A percentile compares a stretch with the other conserved stretches of the same genome.
These are phyloP conservation scores for Leavenworthia alabamica DNA, from an alignment of 345 rosid species.

Conservation along the genomic window DNA sequence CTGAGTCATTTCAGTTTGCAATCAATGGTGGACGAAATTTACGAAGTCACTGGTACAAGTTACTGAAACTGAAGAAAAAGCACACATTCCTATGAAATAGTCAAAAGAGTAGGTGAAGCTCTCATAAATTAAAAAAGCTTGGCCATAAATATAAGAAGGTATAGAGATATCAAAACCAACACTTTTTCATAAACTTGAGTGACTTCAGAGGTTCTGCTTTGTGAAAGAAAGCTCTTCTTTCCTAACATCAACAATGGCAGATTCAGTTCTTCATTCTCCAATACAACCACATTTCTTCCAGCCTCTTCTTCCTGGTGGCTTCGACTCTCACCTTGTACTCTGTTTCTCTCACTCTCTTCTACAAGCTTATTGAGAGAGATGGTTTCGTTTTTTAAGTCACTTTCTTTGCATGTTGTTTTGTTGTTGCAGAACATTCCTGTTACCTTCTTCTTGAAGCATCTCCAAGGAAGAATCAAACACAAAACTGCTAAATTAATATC, in stretches of 20 bases:
- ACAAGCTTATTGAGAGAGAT: neutral
- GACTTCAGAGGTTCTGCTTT: neutral
- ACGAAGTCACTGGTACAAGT: neutral
- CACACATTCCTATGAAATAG: neutral
- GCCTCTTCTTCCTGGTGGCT: conserved; percentile 17
- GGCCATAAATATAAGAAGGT: neutral
- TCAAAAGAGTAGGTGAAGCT: neutral
- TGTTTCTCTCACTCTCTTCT: neutral
- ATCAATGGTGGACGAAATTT: neutral
- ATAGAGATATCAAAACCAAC: neutral
- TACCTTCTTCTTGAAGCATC: neutral
- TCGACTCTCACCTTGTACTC: neutral
- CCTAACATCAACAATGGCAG: conserved; percentile 9
- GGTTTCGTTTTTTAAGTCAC: neutral
- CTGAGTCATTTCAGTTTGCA: too few relatives aligned
- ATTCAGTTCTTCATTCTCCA: neutral
- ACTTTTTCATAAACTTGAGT: neutral
- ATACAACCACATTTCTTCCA: conserved; percentile 22
- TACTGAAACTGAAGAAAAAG: neutral
- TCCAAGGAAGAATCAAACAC: neutral
- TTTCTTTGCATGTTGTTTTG: conserved; percentile 7
- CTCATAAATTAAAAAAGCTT: neutral
- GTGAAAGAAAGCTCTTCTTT: neutral
- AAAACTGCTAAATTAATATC: conserved; percentile 4
- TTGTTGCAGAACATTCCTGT: conserved; percentile 23